Evolutionary conservation across 2,329 filamentous ascomycete species (phyloP), one percentile per base, ranked within the genome.

Genomic region (Alternaria novae-zelandiae): DNA sequence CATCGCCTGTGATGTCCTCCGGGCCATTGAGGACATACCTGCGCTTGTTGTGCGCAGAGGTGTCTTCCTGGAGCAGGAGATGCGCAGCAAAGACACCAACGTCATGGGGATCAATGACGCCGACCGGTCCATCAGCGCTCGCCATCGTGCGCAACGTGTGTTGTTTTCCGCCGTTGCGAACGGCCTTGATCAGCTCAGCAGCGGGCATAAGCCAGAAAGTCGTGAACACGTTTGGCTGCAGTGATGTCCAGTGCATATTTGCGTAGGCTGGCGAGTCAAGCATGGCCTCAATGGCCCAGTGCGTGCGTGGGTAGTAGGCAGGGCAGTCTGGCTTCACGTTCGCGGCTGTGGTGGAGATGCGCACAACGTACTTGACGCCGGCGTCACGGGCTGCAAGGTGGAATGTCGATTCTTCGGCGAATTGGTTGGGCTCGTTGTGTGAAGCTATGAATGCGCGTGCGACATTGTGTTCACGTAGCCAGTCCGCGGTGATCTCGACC

Each of bases 361-460:
- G 57, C 13, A 69, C 68, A 0, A 72, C 66, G 30, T 72, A 72
- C 30, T 70, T 30, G 7, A 69, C 68, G 20, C 57, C 64, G n/a
- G 68, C 69, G 7, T 15, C 20, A 1, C 69, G 59, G 17, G 49
- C 46, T 21, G 63, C 64, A 13, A 64, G 6, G 41, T 62, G 64
- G 46, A 72, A 66, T 17, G 58, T 63, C 5, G 64, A 70, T 61
- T 72, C 70, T 20, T 70, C 70, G 20, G 61, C 63, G 47, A 69
- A 72, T 23, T 68, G 68, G 25, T 61, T 66, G 13, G 68, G 70
- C 44, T 47, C 49, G 44, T 69, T 69, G 61, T 72, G 69, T 7
- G 69, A 55, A 5, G 68, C 66, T 21, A 72, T 68, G 60, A 68
- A 72, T 12, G 56, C 63, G 41, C 63, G 36, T 20, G 36, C 55